phyloP scores from a whole-genome alignment of 768 basidiomycete genomes.

The Pleurotus citrinopileatus region DNA sequence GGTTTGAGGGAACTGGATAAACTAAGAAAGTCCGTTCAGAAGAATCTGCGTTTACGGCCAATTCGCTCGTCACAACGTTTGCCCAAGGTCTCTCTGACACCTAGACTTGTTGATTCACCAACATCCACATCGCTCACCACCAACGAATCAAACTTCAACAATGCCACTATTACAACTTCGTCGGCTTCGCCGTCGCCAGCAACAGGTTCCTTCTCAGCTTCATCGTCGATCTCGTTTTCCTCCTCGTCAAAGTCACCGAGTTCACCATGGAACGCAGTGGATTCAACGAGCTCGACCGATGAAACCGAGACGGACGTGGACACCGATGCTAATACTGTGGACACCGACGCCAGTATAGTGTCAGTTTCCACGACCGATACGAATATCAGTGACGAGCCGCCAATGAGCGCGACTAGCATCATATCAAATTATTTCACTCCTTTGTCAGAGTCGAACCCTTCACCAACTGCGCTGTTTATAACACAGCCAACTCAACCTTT shows the following conservation, averaged over 20 bases:
- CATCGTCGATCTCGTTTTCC: slow-evolving; percentile 12
- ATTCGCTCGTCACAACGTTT: slow-evolving; percentile 59
- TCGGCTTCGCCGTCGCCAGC: too few species aligned
- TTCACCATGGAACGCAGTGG: slow-evolving; percentile 22
- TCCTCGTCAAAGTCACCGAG: too few species aligned
- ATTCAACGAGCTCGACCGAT: slow-evolving; percentile 37
- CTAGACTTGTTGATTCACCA: too few species aligned
- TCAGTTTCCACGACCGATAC: not conserved
- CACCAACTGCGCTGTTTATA: slow-evolving; percentile 22
- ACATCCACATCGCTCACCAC: too few species aligned
- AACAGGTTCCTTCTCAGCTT: slow-evolving; percentile 14
- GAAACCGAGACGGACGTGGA: slow-evolving; percentile 25
- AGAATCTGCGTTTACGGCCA: slow-evolving; percentile 76
- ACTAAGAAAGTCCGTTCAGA: slow-evolving; percentile 68
- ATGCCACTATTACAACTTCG: too few species aligned
- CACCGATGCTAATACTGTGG: not conserved
- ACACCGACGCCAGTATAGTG: not conserved
- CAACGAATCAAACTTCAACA: too few species aligned
- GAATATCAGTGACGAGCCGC: slow-evolving; percentile 6
- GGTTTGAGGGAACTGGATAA: slow-evolving; percentile 67
- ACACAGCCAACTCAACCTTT: too few species aligned
- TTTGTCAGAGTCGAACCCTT: slow-evolving; percentile 27
- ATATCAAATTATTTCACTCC: slow-evolving; percentile 53
- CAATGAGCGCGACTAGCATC: slow-evolving; percentile 21
- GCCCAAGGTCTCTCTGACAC: slow-evolving; percentile 20